These are phyloP conservation scores for Mariannaea elegans DNA, from an alignment of 2,329 filamentous ascomycete species.

Conservation along the genomic window DNA sequence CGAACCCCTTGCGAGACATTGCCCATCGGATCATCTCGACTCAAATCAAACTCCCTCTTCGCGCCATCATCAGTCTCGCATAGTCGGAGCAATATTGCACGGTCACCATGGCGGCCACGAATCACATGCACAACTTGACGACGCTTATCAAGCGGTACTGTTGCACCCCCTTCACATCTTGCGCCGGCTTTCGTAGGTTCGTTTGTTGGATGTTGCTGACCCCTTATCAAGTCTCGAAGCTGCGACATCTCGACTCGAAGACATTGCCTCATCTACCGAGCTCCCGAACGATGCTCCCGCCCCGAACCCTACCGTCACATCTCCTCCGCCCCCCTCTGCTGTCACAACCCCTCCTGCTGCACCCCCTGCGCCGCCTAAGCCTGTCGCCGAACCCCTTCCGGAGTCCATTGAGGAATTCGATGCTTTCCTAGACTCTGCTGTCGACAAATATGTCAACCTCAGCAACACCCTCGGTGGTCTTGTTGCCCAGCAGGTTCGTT, in stretches of 20 bases:
- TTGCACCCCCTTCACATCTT: neutral
- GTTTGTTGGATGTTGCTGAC: constrained; percentile 52
- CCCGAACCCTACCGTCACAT: constrained; percentile 51
- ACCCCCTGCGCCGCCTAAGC: constrained; percentile 45
- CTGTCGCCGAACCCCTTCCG: constrained; percentile 68
- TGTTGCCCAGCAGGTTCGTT: constrained; percentile 79
- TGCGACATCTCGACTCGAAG: constrained; percentile 93
- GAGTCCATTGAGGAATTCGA: constrained; percentile 90
- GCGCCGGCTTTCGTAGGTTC: neutral
- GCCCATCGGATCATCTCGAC: neutral
- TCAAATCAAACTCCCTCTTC: neutral
- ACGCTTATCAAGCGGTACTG: constrained; percentile 96
- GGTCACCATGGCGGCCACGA: constrained; percentile 72
- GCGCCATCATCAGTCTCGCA: neutral
- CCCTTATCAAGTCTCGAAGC: constrained; percentile 82
- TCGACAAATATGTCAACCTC: constrained; percentile 80
- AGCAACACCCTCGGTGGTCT: constrained; percentile 81
- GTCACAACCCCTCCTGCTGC: constrained; percentile 45
- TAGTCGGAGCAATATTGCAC: neutral
- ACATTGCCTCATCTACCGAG: constrained; percentile 85
- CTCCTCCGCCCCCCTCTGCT: constrained; percentile 42
- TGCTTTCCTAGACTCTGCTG: constrained; percentile 74
- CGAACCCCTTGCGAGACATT: neutral
- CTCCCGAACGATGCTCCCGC: constrained; percentile 61
- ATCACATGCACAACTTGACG: constrained; percentile 94